Evolutionary conservation across 2,329 filamentous ascomycete species (phyloP), one percentile per base, ranked within the genome.

Genomic region (Knoxdaviesia capensis): DNA sequence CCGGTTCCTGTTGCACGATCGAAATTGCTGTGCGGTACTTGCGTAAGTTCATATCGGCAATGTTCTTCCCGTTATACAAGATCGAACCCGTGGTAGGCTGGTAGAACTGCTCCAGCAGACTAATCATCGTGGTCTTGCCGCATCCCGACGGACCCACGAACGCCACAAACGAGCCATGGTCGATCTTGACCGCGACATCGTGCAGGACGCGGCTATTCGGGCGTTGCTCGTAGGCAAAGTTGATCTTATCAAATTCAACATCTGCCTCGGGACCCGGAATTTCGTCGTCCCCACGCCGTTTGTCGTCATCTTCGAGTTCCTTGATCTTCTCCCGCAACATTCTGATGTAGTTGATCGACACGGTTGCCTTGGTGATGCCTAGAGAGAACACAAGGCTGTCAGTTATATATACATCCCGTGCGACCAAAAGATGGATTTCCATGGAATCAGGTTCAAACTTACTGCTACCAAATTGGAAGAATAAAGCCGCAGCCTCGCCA

Each of bases 111-210:
- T 68, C 58, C 0, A 69, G 54, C 7, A 69, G 54, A 6, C 65
- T 63, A 41, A 80, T 62, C 43, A 72, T 68, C 3, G 73, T 76
- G 1, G 68, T 72, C 49, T 77, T 77, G 1, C 71, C 71, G 47
- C 69, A 73, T 6, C 71, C 71, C 0, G 66, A 72, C 1, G 69
- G 61, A 5, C 71, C 71, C 0, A 76, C 70, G 6, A 74, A 60
- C 3, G 69, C 71, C 2, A 69, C 55, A 49, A 66, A 71, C 46
- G 64, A 59, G 7, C 67, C 65, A 5, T 61, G 58, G 32, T 54
- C 45, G 41, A 70, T 62, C 41, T 56, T 9, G 5, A 11, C 3
- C 7, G 30, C 3, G 8, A 68, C 55, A 5, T 59, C 56, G 20
- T 59, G 51, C 9, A 64, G 51, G 44, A 62, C 53, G 43, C 56